Conservation (phyloP, 2,329 filamentous ascomycete species). For the Sporothrix humicola region DNA sequence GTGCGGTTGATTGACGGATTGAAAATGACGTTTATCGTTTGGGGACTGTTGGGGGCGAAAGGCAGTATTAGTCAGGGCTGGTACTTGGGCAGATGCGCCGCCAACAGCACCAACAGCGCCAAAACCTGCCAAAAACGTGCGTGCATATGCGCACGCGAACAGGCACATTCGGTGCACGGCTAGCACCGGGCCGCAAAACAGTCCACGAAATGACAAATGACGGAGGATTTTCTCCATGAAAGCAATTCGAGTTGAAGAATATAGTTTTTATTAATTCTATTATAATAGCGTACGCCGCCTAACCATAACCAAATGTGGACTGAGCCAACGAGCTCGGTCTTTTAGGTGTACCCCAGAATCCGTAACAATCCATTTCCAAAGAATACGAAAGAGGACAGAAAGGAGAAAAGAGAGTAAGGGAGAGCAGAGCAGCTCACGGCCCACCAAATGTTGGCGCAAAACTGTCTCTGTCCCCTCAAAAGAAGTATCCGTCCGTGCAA, state of each 20-base stretch:
- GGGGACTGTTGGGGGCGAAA: neutral
- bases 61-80: neutral
- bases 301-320: neutral
- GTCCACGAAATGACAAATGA: neutral
- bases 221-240: neutral
- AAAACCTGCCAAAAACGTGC: neutral
- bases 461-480: neutral
- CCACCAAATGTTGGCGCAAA: neutral
- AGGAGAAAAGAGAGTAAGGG: neutral
- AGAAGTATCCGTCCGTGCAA: too few species aligned
- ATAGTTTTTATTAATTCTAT: slow-evolving; percentile 5
- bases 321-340: neutral
- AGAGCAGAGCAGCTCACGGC: neutral
- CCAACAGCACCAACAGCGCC: neutral
- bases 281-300: neutral
- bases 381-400: neutral
- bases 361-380: neutral
- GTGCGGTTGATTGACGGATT: neutral
- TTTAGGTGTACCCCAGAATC: neutral
- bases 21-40: neutral
- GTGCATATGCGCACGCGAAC: neutral
- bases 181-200: slow-evolving; percentile 2
- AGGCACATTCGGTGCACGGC: neutral
- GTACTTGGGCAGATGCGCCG: neutral
- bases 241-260: neutral